phyloP scores from a whole-genome alignment of 1,139 yeast species.

The Scheffersomyces lignicola region DNA sequence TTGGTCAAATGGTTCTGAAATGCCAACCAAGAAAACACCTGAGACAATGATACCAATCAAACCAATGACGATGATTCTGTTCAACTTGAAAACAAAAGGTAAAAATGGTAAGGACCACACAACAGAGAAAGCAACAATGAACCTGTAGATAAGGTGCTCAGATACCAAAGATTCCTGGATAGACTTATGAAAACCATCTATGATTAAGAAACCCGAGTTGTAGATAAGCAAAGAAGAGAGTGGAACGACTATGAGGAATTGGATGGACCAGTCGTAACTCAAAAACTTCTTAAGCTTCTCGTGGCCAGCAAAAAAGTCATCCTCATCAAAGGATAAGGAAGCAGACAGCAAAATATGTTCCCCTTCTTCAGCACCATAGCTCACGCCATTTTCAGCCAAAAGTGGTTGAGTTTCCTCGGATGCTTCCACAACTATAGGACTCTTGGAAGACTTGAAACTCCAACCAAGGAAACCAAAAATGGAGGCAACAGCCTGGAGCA shows the following conservation, averaged over 20 bases:
- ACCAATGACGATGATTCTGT: conserved; percentile 47
- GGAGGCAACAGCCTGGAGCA: conserved; percentile 51
- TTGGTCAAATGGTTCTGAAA: conserved; percentile 54
- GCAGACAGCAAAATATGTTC: conserved; percentile 7
- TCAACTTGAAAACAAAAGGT: conserved; percentile 73
- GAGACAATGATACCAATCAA: conserved; percentile 33
- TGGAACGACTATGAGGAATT: conserved; percentile 68
- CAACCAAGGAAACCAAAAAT: conserved; percentile 57
- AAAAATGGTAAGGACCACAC: conserved; percentile 57
- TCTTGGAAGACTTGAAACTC: conserved; percentile 28
- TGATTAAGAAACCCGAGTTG: conserved; percentile 49
- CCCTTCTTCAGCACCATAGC: conserved; percentile 11
- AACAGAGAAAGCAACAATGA: conserved; percentile 34
- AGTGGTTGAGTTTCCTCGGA: conserved; percentile 34
- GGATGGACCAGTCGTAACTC: conserved; percentile 80
- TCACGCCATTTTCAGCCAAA: conserved; percentile 18
- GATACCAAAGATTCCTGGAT: conserved; percentile 61
- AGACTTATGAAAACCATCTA: conserved; percentile 69
- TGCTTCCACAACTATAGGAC: conserved; percentile 7
- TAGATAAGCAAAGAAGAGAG: conserved; percentile 54
- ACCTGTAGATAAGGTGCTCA: conserved; percentile 47
- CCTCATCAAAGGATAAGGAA: conserved; percentile 12
- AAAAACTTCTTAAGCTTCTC: conserved; percentile 31
- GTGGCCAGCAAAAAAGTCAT: conserved; percentile 17
- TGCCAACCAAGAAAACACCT: conserved; percentile 38